phyloP scores from a whole-genome alignment of 768 basidiomycete species.

The Xerocomellus amylosporus region DNA sequence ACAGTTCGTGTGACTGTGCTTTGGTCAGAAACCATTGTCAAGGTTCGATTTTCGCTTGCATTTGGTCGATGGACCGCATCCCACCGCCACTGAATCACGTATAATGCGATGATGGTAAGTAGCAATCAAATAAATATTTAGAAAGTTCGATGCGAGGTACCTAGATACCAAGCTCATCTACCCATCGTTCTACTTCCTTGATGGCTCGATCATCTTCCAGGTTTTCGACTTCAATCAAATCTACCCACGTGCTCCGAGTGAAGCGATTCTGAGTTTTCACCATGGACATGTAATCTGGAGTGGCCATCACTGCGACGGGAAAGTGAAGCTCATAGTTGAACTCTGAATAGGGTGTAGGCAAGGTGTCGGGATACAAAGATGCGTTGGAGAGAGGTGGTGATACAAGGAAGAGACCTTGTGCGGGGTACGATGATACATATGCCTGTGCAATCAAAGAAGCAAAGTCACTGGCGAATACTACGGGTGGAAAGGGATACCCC shows the following conservation, averaged over 20 bases:
- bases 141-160: too few species aligned
- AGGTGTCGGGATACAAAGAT: conserved; percentile 27
- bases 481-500: conserved; percentile 40
- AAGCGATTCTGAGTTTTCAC: conserved; percentile 42
- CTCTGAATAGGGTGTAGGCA: conserved; percentile 31
- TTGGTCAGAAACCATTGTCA: too few species aligned
- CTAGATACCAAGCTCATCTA: too few species aligned
- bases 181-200: too few species aligned
- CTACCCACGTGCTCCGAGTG: conserved; percentile 14
- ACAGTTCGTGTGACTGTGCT: too few species aligned
- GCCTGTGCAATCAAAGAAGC: conserved; percentile 44
- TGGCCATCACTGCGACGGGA: conserved; percentile 53
- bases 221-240: conserved; percentile 23
- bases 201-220: conserved; percentile 34
- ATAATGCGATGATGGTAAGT: too few species aligned
- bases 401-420: conserved; percentile 33
- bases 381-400: conserved; percentile 48
- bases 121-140: too few species aligned
- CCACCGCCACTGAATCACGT: too few species aligned
- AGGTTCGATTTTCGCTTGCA: too few species aligned
- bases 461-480: conserved; percentile 45
- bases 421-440: conserved; percentile 59
- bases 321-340: conserved; percentile 63
- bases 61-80: too few species aligned
- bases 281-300: conserved; percentile 31